Evolutionary conservation across 2,329 filamentous ascomycete genomes (phyloP).

Genomic region (Simplicillium aogashimaense): DNA sequence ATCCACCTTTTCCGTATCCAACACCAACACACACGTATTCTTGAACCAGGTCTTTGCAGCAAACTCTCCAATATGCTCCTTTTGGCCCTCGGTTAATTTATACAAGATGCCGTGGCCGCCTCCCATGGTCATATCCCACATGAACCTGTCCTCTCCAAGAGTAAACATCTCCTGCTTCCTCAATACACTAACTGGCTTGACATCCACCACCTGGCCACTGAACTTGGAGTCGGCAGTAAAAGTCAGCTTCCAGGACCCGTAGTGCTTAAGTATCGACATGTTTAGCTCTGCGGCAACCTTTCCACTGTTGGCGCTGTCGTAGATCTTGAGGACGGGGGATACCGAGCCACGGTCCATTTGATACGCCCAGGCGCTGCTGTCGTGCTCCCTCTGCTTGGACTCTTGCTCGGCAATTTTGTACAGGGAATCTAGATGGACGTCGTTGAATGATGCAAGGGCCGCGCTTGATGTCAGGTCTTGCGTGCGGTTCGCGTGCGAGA

Average conservation of each 20-base stretch:
- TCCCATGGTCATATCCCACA: background rate
- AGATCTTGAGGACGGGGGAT: background rate
- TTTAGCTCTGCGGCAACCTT: background rate
- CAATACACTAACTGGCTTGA: background rate
- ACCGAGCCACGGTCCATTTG: background rate
- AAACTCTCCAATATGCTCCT: slow-evolving; percentile 1
- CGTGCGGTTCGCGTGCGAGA: background rate
- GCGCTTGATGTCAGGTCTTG: background rate
- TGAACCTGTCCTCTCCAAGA: background rate
- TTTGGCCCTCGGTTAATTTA: background rate
- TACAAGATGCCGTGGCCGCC: background rate
- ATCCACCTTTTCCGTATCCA: background rate
- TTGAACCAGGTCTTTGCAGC: background rate
- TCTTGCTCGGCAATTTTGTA: background rate
- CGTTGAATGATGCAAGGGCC: background rate
- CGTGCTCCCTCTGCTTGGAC: background rate
- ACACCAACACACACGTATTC: background rate
- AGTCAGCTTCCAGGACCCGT: background rate
- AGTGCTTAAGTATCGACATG: background rate
- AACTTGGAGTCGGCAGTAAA: background rate
- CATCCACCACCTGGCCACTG: background rate
- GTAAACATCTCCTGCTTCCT: background rate
- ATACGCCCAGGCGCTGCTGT: background rate
- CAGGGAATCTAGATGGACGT: background rate
- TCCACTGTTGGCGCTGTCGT: background rate